phyloP scores from a whole-genome alignment of 108 stramenopile species.

The Epipyxis sp. region DNA sequence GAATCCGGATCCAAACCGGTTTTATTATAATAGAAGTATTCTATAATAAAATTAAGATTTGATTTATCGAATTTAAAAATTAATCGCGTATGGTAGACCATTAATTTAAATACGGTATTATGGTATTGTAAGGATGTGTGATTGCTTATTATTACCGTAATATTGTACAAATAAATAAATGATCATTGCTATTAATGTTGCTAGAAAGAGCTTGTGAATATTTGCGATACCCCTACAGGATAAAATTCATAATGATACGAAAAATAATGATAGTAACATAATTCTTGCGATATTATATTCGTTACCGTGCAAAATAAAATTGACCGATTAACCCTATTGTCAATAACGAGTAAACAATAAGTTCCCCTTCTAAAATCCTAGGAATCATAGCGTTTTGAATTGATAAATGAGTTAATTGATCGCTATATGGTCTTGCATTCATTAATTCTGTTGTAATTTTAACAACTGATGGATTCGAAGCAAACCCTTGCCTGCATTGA shows the following conservation, averaged over 20 bases:
- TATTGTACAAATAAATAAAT: not conserved
- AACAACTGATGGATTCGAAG: not conserved
- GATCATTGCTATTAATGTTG: not conserved
- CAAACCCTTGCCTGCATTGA: not conserved
- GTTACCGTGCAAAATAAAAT: not conserved
- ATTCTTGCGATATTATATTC: not conserved
- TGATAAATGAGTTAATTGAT: not conserved
- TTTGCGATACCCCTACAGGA: not conserved
- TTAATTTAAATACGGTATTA: not conserved
- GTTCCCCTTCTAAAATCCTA: not conserved
- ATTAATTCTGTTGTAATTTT: not conserved
- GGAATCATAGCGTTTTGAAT: not conserved
- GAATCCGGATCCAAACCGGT: not conserved
- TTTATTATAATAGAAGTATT: not conserved
- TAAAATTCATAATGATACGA: not conserved
- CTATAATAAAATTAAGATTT: too few species aligned
- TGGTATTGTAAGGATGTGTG: too few species aligned
- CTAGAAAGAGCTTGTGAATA: not conserved
- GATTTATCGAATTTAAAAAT: not conserved
- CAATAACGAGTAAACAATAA: not conserved
- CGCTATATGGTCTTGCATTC: not conserved
- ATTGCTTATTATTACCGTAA: not conserved
- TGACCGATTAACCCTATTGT: not conserved
- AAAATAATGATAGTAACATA: not conserved
- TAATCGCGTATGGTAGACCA: not conserved